Base-by-base conservation (phyloP, 1,284 basidiomycete genomes). In the Ganoderma lucidum region DNA sequence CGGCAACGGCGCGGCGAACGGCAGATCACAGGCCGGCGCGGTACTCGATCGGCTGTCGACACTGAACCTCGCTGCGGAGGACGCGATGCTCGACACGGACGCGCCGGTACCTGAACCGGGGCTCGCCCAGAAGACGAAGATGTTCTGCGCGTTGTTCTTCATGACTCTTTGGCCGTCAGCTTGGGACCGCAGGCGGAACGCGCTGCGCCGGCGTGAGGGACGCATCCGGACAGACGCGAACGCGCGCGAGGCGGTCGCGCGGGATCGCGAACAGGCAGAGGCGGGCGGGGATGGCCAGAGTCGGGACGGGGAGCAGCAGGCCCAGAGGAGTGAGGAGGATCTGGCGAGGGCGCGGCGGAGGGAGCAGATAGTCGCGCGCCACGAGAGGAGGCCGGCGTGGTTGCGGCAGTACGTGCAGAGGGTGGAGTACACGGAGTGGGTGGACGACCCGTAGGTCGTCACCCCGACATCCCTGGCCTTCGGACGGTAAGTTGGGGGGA, bases 131-230 rank as follows among this genome's bases (percentile, higher is more conserved):
- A 90, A 88, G 74, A 70, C 82, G 42, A 79, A 79, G 65, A 85
- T 87, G 28, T 93, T 94, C 77, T 70, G 88, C 28, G 78, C 81
- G 28, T 78, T 94, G 62, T 80, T 94, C 61, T 60, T 90, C 58
- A 80, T 87, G 32, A 93, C 93, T 32, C 78, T 93, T 44, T 88
- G 93, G 77, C 93, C 93, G 5, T 93, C 91, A 37, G 82, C 93
- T 55, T 94, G 93, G 89, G 89, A 93, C 73, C 86, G 89, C 68
- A 84, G 93, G 71, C 83, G 92, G 59, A 80, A 77, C 28, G 85
- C 84, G 14, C 83, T 94, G 74, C 82, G 88, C 75, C 83, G 83
- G 70, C 81, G 93, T 53, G 93, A 94, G 80, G 90, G 90, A 3
- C 83, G 86, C 42, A 78, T 94, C 30, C 84, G 92, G 72, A 90